Base-by-base conservation (phyloP, 768 basidiomycete species). In the Mycena epipterygia region DNA sequence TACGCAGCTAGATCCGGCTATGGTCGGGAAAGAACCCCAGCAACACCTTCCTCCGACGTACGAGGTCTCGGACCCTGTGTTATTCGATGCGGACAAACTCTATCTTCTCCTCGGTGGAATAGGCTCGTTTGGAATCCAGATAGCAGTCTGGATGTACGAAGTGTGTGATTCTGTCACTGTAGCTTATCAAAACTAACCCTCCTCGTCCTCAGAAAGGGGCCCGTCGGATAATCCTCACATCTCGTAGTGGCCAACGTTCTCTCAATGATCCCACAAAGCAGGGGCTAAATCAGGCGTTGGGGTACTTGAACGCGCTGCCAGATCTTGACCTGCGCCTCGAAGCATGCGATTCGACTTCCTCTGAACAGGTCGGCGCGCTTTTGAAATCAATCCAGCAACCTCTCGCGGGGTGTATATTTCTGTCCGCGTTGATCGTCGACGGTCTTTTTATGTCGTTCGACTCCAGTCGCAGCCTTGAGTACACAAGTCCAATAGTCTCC, bases 141-240 rank as follows among this genome's bases (percentile, higher is more conserved):
- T 83, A 23, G 83, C 84, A 9, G 55, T 82, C 23, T 85, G 81
- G 79, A 81, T 86, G 81, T 85, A 85, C 69, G 56, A 81, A 76
- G 84, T 84, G 61, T 8, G 79, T 73, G 3, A 4, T 25, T 13
- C 27, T 13, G 53, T 21, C 53, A 41, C 19, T 23, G 41, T 11
- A n/a, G 17, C 53, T n/a, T 29, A 29, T 39, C 6, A 41, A 21
- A 23, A 19, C 21, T 48, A 25, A 58, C 41, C 16, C n/a, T 65
- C 27, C 25, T 5, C 19, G 23, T 44, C 27, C 30, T 14, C 52
- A 84, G 83, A 74, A 79, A 35, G 84, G 84, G 29, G 84, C 83
- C 35, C 75, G 78, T 9, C 72, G 78, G 56, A 78, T 85, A 29
- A 71, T 80, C 32, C 71, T 85, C 8, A 83, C 84, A 1, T 85